Evolutionary conservation across 208 protist species (phyloP), one percentile per base, ranked within the genome.

Genomic region (Trypanosoma cruzi): DNA sequence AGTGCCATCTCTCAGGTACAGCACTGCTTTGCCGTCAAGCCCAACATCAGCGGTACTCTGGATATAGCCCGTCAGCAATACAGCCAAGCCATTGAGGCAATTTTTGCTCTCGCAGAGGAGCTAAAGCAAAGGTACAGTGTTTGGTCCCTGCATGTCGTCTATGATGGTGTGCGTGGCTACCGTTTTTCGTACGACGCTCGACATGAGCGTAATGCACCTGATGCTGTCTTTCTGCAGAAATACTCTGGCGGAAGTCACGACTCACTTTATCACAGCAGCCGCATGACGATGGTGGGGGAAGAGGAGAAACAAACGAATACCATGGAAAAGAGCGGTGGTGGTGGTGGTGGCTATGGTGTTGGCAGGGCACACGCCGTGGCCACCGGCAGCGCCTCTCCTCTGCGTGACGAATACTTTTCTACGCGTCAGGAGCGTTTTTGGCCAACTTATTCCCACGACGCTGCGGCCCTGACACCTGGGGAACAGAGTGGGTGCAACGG

Each of bases 181-280:
- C 82, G 80, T 53, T 70, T 96, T 16, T 86, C 75, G 18, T 94
- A 92, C 72, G 64, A 76, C 37, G 71, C 71, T 11, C 49, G 73
- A 26, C 83, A 95, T 58, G 84, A 85, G 49, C 63, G 63, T 34
- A 85, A 85, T 68, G 80, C 86, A 24, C 64, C 53, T 37, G 73
- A 77, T 20, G 70, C 24, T 28, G 70, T 84, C n/a, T 92, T 95
- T 64, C 75, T 76, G 48, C 79, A 88, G 59, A 89, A 85, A 53
- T 95, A 89, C 68, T 80, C 82, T 46, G 84, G 89, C 49, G 84
- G 89, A 54, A 74, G 37, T 40, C 87, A 93, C 65, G 89, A 87
- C 49, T 75, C 80, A 3, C 58, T 90, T 31, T 89, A 74, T 49
- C 61, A 69, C 36, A 72, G 50, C 40, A 67, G 65, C 44, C 50